Conservation (phyloP, 2,329 filamentous ascomycete genomes). For the Fusarium cyanostomum region DNA sequence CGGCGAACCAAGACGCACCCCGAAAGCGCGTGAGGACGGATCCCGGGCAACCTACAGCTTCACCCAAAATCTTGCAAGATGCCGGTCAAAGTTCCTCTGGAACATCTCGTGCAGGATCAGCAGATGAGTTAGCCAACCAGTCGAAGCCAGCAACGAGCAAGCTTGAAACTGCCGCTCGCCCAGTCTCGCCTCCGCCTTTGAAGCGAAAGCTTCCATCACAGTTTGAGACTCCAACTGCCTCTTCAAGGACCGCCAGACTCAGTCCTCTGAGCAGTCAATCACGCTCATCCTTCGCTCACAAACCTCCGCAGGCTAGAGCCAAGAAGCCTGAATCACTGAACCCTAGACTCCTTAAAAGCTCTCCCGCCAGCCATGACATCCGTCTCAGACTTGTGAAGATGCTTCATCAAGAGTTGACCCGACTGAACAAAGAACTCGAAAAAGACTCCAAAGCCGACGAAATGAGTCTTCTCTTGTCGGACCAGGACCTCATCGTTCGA, state of each 20-base stretch:
- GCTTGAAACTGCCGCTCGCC: conserved; percentile 40
- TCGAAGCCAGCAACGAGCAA: conserved; percentile 12
- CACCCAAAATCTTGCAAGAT: conserved; percentile 13
- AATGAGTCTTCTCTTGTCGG: conserved; percentile 63
- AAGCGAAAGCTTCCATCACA: conserved; percentile 36
- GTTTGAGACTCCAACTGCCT: conserved; percentile 5
- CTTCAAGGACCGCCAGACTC: conserved; percentile 13
- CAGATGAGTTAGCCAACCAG: neutral
- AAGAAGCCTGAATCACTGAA: conserved; percentile 66
- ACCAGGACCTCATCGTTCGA: conserved; percentile 73
- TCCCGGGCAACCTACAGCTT: conserved; percentile 17
- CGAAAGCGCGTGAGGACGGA: conserved; percentile 46
- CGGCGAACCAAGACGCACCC: conserved; percentile 42
- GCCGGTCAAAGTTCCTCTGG: conserved; percentile 6
- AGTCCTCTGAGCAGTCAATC: conserved; percentile 26
- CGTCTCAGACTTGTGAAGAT: conserved; percentile 68
- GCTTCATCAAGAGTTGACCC: conserved; percentile 71
- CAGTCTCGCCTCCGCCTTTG: conserved; percentile 49
- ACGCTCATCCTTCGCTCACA: conserved; percentile 23
- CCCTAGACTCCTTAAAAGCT: conserved; percentile 69
- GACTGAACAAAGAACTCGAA: conserved; percentile 71
- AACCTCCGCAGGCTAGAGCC: conserved; percentile 25
- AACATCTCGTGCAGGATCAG: conserved; percentile 7
- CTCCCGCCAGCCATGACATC: conserved; percentile 66
- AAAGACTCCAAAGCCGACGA: conserved; percentile 61